phyloP scores from a whole-genome alignment of 176 grass and related monocot species.

The Oryza australiensis region DNA sequence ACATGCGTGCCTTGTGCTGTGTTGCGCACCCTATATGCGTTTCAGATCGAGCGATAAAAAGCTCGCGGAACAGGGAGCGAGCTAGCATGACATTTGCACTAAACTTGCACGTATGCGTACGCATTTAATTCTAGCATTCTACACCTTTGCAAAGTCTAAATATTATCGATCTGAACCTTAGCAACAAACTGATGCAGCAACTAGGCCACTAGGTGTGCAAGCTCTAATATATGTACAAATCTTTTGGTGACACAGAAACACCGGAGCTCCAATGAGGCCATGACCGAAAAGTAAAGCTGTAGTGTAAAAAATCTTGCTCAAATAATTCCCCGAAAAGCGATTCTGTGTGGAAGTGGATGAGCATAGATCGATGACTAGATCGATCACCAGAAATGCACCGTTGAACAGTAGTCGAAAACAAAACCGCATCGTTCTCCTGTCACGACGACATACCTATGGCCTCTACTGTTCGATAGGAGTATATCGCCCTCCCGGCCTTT shows the following conservation, averaged over 20 bases:
- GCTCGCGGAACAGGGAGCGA: not conserved
- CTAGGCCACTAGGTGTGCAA: no score
- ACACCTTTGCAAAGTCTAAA: no score
- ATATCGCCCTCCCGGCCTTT: not conserved
- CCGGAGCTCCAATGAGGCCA: no score
- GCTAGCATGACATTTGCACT: not conserved
- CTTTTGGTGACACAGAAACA: no score
- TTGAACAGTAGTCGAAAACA: not conserved
- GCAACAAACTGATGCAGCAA: no score
- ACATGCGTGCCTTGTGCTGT: not conserved
- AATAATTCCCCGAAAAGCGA: not conserved
- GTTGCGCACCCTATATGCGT: not conserved
- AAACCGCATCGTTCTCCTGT: not conserved
- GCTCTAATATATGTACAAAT: no score
- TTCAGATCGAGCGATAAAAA: not conserved
- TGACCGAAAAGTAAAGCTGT: not conserved
- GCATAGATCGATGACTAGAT: not conserved
- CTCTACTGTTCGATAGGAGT: not conserved
- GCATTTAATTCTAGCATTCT: not conserved
- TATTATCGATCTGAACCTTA: no score
- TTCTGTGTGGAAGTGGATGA: slow-evolving; percentile 2
- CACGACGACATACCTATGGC: not conserved
- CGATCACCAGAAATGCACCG: slow-evolving; percentile 14
- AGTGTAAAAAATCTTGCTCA: not conserved
- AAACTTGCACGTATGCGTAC: not conserved